phyloP scores from a whole-genome alignment of 345 rosid genomes.

The Syzygium grande region DNA sequence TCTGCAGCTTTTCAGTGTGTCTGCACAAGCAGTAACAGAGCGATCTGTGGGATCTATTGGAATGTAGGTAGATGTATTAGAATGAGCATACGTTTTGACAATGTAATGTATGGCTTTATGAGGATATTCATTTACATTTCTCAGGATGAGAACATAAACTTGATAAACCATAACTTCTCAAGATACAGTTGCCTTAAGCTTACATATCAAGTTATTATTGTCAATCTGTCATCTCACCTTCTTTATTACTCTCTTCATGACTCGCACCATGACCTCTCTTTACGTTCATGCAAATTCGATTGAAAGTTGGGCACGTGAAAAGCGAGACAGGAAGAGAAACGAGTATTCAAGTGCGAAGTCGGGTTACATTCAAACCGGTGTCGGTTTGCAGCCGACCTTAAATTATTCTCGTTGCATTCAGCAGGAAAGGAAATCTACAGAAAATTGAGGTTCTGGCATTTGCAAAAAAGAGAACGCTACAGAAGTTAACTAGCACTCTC shows the following conservation, averaged over 20 bases:
- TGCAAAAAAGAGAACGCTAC: neutral
- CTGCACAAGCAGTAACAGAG: neutral
- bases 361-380: neutral
- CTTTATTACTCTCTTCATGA: neutral
- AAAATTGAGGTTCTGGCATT: neutral
- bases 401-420: neutral
- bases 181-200: neutral
- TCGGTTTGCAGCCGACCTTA: neutral
- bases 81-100: neutral
- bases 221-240: neutral
- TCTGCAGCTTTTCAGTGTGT: neutral
- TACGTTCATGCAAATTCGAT: neutral
- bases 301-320: neutral
- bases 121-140: neutral
- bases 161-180: neutral
- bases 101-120: neutral
- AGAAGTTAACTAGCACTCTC: neutral
- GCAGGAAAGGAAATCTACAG: neutral
- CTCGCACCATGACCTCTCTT: neutral
- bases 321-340: neutral
- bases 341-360: neutral
- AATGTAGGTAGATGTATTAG: neutral
- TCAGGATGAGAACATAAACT: neutral
- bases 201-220: neutral
- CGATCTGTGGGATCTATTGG: neutral